These are phyloP conservation scores for Silene vulgaris DNA, from an alignment of 179 eudicot genomes.

Conservation along the genomic window DNA sequence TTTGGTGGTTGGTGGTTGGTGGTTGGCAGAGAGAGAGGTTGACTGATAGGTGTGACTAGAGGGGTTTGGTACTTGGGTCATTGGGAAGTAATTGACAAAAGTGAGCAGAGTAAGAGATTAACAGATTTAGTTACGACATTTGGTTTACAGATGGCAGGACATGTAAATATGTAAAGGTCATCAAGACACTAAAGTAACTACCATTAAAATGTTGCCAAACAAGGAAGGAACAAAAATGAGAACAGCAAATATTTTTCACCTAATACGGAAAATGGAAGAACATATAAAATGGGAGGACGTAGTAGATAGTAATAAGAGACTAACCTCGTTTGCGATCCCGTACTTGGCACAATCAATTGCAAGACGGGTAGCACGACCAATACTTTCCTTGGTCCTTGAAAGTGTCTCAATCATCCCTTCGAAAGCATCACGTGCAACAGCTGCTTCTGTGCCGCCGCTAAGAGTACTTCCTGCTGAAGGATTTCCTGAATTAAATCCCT, in stretches of 20 bases:
- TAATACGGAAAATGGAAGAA: neutral
- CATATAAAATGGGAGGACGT: neutral
- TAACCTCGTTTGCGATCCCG: slow-evolving; percentile 91
- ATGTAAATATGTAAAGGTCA: neutral
- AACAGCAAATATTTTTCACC: neutral
- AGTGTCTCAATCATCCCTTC: slow-evolving; percentile 99
- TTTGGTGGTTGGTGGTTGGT: neutral
- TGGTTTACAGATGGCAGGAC: neutral
- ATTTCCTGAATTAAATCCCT: slow-evolving; percentile 47
- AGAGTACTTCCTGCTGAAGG: slow-evolving; percentile 54
- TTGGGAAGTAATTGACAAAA: neutral
- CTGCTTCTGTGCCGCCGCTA: slow-evolving; percentile 92
- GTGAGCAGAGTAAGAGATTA: neutral
- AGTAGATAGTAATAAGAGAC: slow-evolving; percentile 12
- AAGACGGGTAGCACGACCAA: slow-evolving; percentile 97
- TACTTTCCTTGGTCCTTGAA: slow-evolving; percentile 96
- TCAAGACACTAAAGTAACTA: neutral
- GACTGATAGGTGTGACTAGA: neutral
- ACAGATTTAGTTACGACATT: neutral
- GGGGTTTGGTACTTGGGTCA: neutral
- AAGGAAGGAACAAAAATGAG: neutral
- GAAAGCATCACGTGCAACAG: slow-evolving; percentile 99
- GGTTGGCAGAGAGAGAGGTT: neutral
- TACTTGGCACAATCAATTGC: slow-evolving; percentile 97
- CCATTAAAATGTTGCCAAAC: neutral